phyloP scores from a whole-genome alignment of 2,329 filamentous ascomycete species.

The Colletotrichum camelliae region DNA sequence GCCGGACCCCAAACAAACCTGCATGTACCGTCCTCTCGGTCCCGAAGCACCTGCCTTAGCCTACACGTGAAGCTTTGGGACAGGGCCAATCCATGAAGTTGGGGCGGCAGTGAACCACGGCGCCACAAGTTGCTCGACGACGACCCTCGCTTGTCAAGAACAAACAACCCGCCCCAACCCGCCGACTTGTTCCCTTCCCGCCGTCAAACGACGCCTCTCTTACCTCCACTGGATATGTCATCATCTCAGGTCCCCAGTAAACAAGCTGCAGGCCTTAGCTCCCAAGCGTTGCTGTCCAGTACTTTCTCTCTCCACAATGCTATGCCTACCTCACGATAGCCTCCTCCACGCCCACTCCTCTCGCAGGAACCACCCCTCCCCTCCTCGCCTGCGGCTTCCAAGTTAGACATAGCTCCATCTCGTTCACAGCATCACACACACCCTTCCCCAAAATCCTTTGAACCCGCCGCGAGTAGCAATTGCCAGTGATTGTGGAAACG shows the following conservation, averaged over 20 bases:
- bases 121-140: constrained; percentile 3
- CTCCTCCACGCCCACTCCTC: neutral
- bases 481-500: neutral
- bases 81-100: neutral
- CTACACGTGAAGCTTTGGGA: constrained; percentile 1
- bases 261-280: neutral
- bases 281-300: neutral
- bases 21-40: neutral
- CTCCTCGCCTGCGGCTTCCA: constrained; percentile 5
- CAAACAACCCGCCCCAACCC: neutral
- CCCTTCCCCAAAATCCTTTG: neutral
- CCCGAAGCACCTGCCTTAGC: neutral
- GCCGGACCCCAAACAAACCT: neutral
- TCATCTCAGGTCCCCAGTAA: neutral
- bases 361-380: neutral
- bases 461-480: neutral
- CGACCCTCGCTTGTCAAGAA: neutral
- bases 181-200: neutral
- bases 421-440: neutral
- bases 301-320: neutral
- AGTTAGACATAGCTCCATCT: constrained; percentile 9
- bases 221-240: neutral
- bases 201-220: neutral
- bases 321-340: neutral
- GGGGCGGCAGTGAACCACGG: constrained; percentile 1